A percentile compares a stretch with the other conserved stretches of the same genome.
Evolutionary conservation across 306 rosid species (phyloP).

Genomic region (Medicago arabica): DNA sequence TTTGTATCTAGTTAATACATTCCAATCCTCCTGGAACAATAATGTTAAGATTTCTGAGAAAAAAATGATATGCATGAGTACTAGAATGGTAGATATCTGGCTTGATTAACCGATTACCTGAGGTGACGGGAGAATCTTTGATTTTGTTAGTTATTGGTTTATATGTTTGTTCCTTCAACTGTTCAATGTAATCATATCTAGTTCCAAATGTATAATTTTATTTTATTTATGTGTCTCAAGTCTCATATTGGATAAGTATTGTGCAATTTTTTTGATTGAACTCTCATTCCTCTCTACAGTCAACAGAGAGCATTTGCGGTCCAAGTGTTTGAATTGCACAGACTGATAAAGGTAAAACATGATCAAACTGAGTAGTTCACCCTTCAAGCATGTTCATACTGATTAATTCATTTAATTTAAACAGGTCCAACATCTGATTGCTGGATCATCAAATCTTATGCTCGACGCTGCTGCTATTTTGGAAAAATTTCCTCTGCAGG

Average conservation of each 20-base stretch:
- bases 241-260: slow-evolving; percentile 34
- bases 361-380: slow-evolving; percentile 6
- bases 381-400: slow-evolving; percentile 3
- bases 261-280: slow-evolving; percentile 60
- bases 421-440: slow-evolving; percentile 93
- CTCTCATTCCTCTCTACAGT: slow-evolving; percentile 75
- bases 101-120: slow-evolving; percentile 7
- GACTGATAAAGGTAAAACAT: slow-evolving; percentile 68
- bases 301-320: slow-evolving; percentile 75
- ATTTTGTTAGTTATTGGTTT: slow-evolving; percentile 33
- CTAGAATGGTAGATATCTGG: slow-evolving; percentile 11
- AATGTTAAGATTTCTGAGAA: slow-evolving; percentile 28
- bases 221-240: slow-evolving; percentile 36
- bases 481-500: slow-evolving; percentile 58
- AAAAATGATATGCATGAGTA: slow-evolving; percentile 12
- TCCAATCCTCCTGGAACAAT: slow-evolving; percentile 22
- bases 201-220: slow-evolving; percentile 37
- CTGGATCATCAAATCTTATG: slow-evolving; percentile 82
- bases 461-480: slow-evolving; percentile 66
- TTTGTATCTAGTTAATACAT: slow-evolving; percentile 26
- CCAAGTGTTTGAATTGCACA: slow-evolving; percentile 82
- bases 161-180: background rate
- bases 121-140: slow-evolving; percentile 21
- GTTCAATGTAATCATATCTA: slow-evolving; percentile 31
- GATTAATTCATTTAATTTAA: slow-evolving; percentile 34